Conservation (phyloP, 2,329 filamentous ascomycete species). For the Colletotrichum brevisporum region DNA sequence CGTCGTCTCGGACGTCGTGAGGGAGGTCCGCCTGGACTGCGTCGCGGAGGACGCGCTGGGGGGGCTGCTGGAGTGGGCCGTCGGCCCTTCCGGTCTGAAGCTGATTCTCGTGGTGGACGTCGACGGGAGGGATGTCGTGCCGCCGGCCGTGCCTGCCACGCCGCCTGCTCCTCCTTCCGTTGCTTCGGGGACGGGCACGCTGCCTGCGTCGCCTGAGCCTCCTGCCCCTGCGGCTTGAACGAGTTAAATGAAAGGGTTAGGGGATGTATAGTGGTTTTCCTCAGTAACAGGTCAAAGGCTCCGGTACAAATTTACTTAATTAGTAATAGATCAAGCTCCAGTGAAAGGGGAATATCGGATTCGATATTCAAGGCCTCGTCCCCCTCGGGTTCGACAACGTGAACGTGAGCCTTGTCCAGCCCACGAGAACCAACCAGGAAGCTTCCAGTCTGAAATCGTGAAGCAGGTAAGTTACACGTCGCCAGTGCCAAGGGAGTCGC, state of each 20-base stretch:
- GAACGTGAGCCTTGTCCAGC: too few species aligned
- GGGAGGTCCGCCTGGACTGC: constrained; percentile 10
- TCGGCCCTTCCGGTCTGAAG: constrained; percentile 26
- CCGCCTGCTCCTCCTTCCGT: not conserved
- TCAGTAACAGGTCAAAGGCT: not conserved
- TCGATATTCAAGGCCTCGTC: too few species aligned
- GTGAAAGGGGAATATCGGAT: too few species aligned
- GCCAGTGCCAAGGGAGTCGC: too few species aligned
- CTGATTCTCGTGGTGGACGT: constrained; percentile 22
- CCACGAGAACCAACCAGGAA: too few species aligned
- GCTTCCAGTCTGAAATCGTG: too few species aligned
- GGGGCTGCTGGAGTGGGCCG: constrained; percentile 25
- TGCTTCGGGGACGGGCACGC: not conserved
- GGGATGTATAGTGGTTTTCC: not conserved
- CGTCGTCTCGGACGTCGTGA: constrained; percentile 25
- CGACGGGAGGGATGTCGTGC: not conserved
- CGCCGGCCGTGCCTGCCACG: not conserved
- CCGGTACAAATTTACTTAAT: not conserved
- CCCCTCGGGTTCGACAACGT: too few species aligned
- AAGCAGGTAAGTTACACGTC: too few species aligned
- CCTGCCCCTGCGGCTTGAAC: not conserved
- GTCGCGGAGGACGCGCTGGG: constrained; percentile 4
- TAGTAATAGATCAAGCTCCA: too few species aligned
- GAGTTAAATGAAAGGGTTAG: not conserved
- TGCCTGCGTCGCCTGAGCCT: not conserved